Evolutionary conservation across 2,329 filamentous ascomycete species (phyloP).

Genomic region (Aureobasidium sp.): DNA sequence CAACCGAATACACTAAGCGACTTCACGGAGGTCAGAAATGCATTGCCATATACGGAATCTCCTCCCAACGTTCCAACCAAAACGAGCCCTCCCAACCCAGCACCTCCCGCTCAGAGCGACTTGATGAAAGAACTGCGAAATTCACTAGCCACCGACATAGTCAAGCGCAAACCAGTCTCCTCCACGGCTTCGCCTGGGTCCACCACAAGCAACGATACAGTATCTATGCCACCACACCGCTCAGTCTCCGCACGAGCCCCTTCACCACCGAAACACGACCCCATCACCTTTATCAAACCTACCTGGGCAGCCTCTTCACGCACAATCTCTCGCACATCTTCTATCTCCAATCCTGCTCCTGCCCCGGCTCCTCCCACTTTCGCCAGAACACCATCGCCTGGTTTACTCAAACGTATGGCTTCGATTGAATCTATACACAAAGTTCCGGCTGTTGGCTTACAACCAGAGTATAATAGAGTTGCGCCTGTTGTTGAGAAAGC

Average conservation of each 20-base stretch:
- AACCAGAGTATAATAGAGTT: background rate
- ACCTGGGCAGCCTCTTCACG: slow-evolving; percentile 25
- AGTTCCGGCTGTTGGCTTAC: background rate
- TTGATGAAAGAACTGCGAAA: slow-evolving; percentile 23
- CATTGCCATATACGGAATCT: background rate
- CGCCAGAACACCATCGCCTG: slow-evolving; percentile 41
- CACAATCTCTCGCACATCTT: slow-evolving; percentile 6
- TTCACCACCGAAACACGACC: slow-evolving; percentile 15
- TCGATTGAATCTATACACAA: slow-evolving; percentile 41
- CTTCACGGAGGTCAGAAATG: background rate
- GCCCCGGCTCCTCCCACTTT: background rate
- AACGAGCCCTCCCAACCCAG: background rate
- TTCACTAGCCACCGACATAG: slow-evolving; percentile 10
- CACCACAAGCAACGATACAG: slow-evolving; percentile 10
- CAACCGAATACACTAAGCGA: background rate
- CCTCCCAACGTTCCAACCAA: background rate
- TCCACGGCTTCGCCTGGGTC: slow-evolving; percentile 16
- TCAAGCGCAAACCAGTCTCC: slow-evolving; percentile 13
- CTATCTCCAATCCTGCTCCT: background rate
- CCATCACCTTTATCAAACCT: slow-evolving; percentile 22
- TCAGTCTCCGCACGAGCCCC: slow-evolving; percentile 22
- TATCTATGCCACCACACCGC: slow-evolving; percentile 2
- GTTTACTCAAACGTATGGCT: slow-evolving; percentile 51
- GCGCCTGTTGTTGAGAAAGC: slow-evolving; percentile 28
- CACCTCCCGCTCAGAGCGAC: background rate